Evolutionary conservation across 805 yeast species (phyloP).

Genomic region (Hanseniaspora occidentalis): DNA sequence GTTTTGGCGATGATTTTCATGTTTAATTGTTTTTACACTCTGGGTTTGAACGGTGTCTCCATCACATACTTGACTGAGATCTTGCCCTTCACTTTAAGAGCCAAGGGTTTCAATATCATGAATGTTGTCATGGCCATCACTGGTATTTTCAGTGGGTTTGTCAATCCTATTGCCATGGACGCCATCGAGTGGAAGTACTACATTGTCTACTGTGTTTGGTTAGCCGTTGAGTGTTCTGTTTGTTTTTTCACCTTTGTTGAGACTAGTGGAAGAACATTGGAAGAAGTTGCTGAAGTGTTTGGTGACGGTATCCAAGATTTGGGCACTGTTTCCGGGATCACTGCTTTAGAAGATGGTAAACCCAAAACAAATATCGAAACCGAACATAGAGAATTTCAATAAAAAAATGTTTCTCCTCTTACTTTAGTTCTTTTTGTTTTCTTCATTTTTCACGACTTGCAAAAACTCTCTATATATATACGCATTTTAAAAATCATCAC

Average conservation of each 20-base stretch:
- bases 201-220: conserved; percentile 23
- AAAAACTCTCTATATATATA: no score
- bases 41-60: conserved; percentile 34
- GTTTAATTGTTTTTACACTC: conserved; percentile 30
- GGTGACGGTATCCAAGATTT: conserved; percentile 16
- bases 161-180: conserved; percentile 28
- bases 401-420: no score
- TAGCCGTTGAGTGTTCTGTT: conserved; percentile 18
- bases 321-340: conserved; percentile 2
- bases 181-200: conserved; percentile 25
- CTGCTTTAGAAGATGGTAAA: conserved; percentile 4
- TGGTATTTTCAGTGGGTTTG: conserved; percentile 23
- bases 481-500: no score
- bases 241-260: conserved; percentile 26
- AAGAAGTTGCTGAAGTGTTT: conserved; percentile 27
- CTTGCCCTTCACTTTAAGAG: conserved; percentile 22
- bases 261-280: conserved; percentile 28
- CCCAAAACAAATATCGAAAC: neutral
- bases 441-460: no score
- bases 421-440: no score
- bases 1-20: conserved; percentile 38
- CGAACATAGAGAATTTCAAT: neutral
- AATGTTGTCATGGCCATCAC: conserved; percentile 12
- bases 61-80: conserved; percentile 33
- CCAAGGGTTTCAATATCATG: conserved; percentile 20